phyloP scores from a whole-genome alignment of 1,284 basidiomycete genomes.

The Tilletia setariae region DNA sequence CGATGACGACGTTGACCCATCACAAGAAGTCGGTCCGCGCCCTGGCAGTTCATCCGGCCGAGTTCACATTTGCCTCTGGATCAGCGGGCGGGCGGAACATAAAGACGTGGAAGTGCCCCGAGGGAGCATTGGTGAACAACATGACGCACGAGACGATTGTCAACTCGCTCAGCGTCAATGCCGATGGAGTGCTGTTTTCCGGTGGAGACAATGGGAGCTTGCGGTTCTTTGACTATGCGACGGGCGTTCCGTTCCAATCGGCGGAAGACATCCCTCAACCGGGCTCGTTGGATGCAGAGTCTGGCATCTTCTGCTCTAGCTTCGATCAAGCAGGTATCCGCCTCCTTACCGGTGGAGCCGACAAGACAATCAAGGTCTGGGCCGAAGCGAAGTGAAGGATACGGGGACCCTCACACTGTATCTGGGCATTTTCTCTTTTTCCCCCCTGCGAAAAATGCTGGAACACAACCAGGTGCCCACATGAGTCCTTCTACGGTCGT shows the following conservation, averaged over 20 bases:
- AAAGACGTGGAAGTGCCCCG: slow-evolving; percentile 99
- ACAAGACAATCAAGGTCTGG: slow-evolving; percentile 66
- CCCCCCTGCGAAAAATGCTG: too few relatives aligned
- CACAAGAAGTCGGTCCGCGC: slow-evolving; percentile 97
- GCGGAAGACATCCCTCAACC: slow-evolving; percentile 92
- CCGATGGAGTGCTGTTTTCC: slow-evolving; percentile 94
- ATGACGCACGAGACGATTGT: slow-evolving; percentile 93
- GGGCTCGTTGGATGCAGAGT: slow-evolving; percentile 92
- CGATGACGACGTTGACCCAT: slow-evolving; percentile 90
- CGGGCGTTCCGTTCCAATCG: slow-evolving; percentile 90
- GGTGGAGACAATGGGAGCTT: slow-evolving; percentile 59
- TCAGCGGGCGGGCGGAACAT: slow-evolving; percentile 96
- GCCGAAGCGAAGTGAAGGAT: slow-evolving; percentile 6
- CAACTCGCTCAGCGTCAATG: slow-evolving; percentile 89
- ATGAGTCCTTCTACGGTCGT: too few relatives aligned
- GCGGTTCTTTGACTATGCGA: slow-evolving; percentile 69
- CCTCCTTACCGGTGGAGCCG: slow-evolving; percentile 87
- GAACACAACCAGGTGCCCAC: too few relatives aligned
- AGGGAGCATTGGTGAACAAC: slow-evolving; percentile 93
- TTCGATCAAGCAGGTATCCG: slow-evolving; percentile 94
- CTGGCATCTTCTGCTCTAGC: slow-evolving; percentile 83
- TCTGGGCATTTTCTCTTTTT: too few relatives aligned
- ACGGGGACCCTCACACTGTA: too few relatives aligned
- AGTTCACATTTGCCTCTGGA: slow-evolving; percentile 91
- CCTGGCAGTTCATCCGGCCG: slow-evolving; percentile 87